Conservation (phyloP, 345 rosid species). For the Eucalyptus virginea region DNA sequence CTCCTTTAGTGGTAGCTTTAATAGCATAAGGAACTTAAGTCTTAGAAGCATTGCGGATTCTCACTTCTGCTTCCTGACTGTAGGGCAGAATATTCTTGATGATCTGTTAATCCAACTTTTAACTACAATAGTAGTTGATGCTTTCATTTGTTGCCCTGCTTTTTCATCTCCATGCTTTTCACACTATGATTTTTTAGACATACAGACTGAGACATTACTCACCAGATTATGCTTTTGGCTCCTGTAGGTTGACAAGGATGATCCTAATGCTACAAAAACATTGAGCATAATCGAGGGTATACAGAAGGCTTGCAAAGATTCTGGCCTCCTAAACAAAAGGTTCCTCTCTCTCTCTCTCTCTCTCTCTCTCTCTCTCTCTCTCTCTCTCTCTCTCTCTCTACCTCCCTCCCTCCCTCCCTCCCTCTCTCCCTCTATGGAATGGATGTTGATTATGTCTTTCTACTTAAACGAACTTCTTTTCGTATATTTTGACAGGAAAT, state of each 20-base stretch:
- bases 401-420: too few relatives aligned
- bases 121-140: not conserved
- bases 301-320: constrained; percentile 50
- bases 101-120: not conserved
- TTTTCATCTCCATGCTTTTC: not conserved
- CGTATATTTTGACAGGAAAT: not conserved
- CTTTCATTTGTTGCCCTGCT: not conserved
- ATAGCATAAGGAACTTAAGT: not conserved
- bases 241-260: constrained; percentile 49
- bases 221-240: not conserved
- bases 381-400: too few relatives aligned
- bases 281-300: constrained; percentile 44
- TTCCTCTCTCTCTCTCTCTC: not conserved
- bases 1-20: not conserved
- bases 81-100: not conserved
- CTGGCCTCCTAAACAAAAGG: constrained; percentile 51
- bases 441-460: not conserved
- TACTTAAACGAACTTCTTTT: not conserved
- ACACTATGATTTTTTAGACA: not conserved
- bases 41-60: not conserved
- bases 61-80: not conserved
- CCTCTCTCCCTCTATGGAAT: too few relatives aligned
- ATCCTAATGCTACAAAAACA: constrained; percentile 61
- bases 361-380: not conserved
- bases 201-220: not conserved